Conservation (phyloP, 2,329 filamentous ascomycete species). For the Incumbomyces lentus region DNA sequence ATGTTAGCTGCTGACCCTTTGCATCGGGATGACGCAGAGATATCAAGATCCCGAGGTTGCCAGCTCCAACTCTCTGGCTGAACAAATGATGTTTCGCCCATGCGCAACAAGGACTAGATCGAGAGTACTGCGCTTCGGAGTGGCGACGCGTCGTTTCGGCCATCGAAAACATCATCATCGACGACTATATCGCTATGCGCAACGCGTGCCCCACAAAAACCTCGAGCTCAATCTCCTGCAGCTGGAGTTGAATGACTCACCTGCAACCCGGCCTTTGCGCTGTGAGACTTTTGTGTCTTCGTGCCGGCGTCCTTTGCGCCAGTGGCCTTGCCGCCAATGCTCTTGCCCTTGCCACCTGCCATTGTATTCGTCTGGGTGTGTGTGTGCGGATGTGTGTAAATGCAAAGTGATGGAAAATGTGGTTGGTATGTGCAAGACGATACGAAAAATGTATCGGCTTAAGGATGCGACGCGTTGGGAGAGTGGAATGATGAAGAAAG, state of each 20-base stretch:
- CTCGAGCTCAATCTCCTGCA: not conserved
- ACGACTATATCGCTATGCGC: not conserved
- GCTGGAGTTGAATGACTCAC: slow-evolving; percentile 48
- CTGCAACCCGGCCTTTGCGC: slow-evolving; percentile 88
- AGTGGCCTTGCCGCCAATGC: slow-evolving; percentile 71
- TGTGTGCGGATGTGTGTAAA: too few relatives aligned
- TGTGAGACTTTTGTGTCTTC: slow-evolving; percentile 90
- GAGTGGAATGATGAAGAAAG: slow-evolving; percentile 4
- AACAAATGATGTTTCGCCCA: too few relatives aligned
- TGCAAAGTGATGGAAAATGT: not conserved
- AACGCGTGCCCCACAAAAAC: not conserved
- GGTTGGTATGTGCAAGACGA: slow-evolving; percentile 7
- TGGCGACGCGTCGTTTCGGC: not conserved
- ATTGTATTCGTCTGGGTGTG: slow-evolving; percentile 32
- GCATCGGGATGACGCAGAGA: too few relatives aligned
- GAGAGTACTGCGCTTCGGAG: not conserved
- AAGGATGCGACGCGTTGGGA: slow-evolving; percentile 10
- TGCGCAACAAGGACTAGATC: too few relatives aligned
- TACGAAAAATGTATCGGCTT: slow-evolving; percentile 6
- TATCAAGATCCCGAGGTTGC: not conserved
- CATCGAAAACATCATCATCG: not conserved
- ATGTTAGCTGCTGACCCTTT: not conserved
- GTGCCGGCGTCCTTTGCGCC: slow-evolving; percentile 71
- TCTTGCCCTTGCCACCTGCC: slow-evolving; percentile 91
- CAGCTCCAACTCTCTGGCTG: too few relatives aligned